Evolutionary conservation across 1,139 yeast genomes (phyloP), one percentile per base, ranked within the genome.

Genomic region (Kodamaea derodonti): DNA sequence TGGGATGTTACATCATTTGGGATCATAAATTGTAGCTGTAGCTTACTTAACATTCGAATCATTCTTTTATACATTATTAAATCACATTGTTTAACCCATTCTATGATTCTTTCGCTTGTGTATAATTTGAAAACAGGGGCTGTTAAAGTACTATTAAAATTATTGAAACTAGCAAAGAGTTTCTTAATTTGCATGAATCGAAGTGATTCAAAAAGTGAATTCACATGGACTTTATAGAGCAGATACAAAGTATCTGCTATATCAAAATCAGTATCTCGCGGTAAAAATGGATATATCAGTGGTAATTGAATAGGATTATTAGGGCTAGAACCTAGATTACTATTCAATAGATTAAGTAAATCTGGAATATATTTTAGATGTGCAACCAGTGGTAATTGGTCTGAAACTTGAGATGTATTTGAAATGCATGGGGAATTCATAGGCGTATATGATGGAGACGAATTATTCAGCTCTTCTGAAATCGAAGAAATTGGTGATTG

Each of bases 31-130:
- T 82, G 85, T 27, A 79, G 58, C n/a, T 78, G 77, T 39, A 84
- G 59, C 27, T 81, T 81, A n/a, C 82, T 72, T 41, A 86, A 57
- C 72, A 82, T 70, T 44, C 76, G 75, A 14, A 80, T 68, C 67
- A 84, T 65, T 7, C 74, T 62, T 39, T 72, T 74, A 58, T 82
- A 84, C 60, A 81, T 72, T 10, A 72, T 59, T 45, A 72, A 51
- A 54, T 88, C 96, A 51, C 88, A 83, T 30, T 70, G 61, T 32
- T 69, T 53, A 13, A 84, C 71, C 95, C 95, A 85, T 13, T 70
- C 71, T 6, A 66, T 52, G 7, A 80, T 52, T 4, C 59, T 52
- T n/a, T 74, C 74, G 9, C 73, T 62, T 11, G 68, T 64, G 47
- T 81, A 75, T 14, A 86, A 60, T 44, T 75, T 75, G 49, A 74